Base-by-base conservation (phyloP, 116 monocot genomes). In the Cymodocea nodosa region DNA sequence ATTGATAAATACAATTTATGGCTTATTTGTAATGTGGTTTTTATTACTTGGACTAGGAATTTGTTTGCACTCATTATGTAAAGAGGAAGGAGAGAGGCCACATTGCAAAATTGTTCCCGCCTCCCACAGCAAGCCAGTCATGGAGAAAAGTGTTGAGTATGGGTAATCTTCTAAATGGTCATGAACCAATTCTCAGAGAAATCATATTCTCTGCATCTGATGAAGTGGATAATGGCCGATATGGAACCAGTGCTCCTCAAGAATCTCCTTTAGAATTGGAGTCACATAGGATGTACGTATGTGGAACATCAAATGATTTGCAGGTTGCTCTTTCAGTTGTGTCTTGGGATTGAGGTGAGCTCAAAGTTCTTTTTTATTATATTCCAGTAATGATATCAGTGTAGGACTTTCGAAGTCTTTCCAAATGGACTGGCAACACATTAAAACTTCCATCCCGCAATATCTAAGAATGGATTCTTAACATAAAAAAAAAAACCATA, bases 61-160 rank as follows among this genome's bases (percentile, higher is more conserved):
- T 71, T 62, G 35, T 51, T 71, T 71, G 50, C 52, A 91, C 82
- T 57, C 82, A 97, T 74, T 59, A 35, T 39, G 91, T 97, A 17
- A 76, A 67, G 63, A 59, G 56, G 63, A 74, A 63, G 18, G 97
- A 97, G 72, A 79, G 85, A 81, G 86, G 88, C 56, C 71, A 30
- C 15, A 69, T 91, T 20, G 51, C 79, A 49, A 73, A 68, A 51
- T 68, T 97, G 60, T 97, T 97, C 54, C 91, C 91, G 5, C 88
- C 82, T 23, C 97, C 97, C 23, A 87, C 91, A 66, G 85, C 88
- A 44, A 91, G 75, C 74, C 97, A 97, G 55, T 97, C 97, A 59
- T 97, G 97, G 97, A 81, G 97, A 75, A 97, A 91, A 76, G 97
- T 97, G 54, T 66, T 97, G 77, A 97, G 88, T 78, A 97, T 97